These are phyloP conservation scores for Fomitopsis pinicola DNA, from an alignment of 1,284 basidiomycete genomes.

Conservation along the genomic window DNA sequence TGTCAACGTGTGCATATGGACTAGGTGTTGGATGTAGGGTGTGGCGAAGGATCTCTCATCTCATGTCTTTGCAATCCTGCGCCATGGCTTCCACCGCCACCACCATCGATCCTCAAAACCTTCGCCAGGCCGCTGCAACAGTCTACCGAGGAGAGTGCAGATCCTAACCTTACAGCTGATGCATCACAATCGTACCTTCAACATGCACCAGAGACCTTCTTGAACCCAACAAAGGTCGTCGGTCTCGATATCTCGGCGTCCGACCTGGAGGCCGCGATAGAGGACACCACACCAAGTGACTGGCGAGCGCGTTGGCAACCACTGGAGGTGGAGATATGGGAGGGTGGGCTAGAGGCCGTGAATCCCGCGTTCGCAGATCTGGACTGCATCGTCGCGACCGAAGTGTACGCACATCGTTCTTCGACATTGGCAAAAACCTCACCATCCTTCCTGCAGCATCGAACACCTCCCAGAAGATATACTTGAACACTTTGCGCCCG, in stretches of 20 bases:
- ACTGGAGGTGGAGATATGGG: constrained; percentile 72
- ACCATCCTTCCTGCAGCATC: constrained; percentile 47
- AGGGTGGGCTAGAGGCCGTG: constrained; percentile 74
- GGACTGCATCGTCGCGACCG: constrained; percentile 84
- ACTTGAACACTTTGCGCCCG: constrained; percentile 75
- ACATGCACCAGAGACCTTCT: constrained; percentile 40
- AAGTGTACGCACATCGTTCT: constrained; percentile 57
- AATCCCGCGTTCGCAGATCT: constrained; percentile 72
- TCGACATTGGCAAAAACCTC: not conserved
- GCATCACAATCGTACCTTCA: constrained; percentile 7
- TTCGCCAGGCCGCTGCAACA: not conserved
- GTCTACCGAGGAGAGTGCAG: not conserved
- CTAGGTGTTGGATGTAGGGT: constrained; percentile 77
- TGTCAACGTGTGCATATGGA: not conserved
- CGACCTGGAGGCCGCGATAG: constrained; percentile 50
- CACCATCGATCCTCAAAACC: not conserved
- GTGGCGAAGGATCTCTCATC: constrained; percentile 76
- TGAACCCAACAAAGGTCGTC: constrained; percentile 55
- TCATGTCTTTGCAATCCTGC: constrained; percentile 66
- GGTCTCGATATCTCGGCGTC: constrained; percentile 62
- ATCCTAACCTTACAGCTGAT: not conserved
- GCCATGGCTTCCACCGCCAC: constrained; percentile 46
- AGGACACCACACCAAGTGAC: constrained; percentile 36
- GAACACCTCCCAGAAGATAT: constrained; percentile 79
- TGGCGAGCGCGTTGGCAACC: constrained; percentile 62